Conservation (phyloP, 225 moss, liverwort and hornwort genomes). For the Marchantia polymorpha region DNA sequence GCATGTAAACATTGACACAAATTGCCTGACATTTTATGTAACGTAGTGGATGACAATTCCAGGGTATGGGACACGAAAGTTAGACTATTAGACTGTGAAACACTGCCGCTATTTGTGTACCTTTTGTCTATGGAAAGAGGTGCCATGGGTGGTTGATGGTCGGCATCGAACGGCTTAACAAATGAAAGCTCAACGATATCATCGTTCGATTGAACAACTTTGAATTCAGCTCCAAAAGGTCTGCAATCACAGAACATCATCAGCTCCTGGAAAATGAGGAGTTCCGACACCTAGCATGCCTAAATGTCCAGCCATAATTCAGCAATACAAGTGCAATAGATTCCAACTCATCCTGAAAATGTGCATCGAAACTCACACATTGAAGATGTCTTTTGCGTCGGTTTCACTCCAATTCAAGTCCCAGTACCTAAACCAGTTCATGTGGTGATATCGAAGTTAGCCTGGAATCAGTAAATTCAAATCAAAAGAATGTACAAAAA, state of each 20-base stretch:
- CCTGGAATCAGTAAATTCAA: neutral
- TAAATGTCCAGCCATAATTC: neutral
- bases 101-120: neutral
- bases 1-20: too few species aligned
- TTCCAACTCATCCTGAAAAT: neutral
- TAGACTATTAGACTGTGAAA: too few species aligned
- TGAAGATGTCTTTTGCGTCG: conserved; percentile 33
- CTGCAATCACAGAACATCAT: neutral
- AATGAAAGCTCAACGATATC: conserved; percentile 11
- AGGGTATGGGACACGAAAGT: too few species aligned
- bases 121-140: conserved; percentile 17
- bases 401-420: conserved; percentile 88
- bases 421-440: conserved; percentile 62
- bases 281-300: neutral
- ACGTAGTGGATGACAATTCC: too few species aligned
- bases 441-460: neutral
- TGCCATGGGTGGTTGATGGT: neutral
- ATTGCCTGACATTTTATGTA: too few species aligned
- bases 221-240: conserved; percentile 5
- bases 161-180: neutral
- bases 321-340: neutral
- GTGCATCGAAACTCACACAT: conserved; percentile 3
- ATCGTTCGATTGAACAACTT: neutral
- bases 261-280: neutral
- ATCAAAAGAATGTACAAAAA: neutral